phyloP scores from a whole-genome alignment of 257 asterid species.

The Solanum boliviense region DNA sequence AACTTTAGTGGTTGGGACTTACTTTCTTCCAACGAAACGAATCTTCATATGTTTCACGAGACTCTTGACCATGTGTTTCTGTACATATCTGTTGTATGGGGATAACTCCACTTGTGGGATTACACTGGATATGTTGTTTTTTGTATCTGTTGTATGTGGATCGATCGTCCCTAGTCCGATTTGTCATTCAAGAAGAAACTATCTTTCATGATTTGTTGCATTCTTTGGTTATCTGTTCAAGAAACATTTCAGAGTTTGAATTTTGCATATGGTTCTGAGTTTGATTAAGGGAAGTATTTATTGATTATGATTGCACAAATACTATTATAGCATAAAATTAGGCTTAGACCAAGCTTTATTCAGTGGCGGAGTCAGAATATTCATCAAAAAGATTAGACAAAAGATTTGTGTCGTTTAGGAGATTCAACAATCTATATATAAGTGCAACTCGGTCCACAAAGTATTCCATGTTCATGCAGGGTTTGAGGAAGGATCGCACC shows the following conservation, averaged over 20 bases:
- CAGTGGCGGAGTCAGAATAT: neutral
- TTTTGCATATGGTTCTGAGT: neutral
- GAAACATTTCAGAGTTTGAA: neutral
- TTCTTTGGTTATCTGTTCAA: neutral
- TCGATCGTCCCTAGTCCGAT: neutral
- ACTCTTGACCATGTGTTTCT: neutral
- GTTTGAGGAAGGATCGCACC: neutral
- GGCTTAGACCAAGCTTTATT: neutral
- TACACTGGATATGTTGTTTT: neutral
- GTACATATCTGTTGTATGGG: neutral
- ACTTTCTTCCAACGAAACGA: neutral
- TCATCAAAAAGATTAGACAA: neutral
- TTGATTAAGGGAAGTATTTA: neutral
- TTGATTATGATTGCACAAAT: neutral
- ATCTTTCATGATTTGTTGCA: neutral
- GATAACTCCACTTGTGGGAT: neutral
- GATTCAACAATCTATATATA: neutral
- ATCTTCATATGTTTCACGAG: neutral
- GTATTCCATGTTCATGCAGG: neutral
- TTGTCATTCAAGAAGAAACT: neutral
- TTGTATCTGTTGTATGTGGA: neutral
- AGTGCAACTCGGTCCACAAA: neutral
- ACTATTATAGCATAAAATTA: neutral
- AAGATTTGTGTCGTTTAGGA: neutral
- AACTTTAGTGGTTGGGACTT: neutral